phyloP scores from a whole-genome alignment of 2,329 filamentous ascomycete species.

The Claviceps pusilla region DNA sequence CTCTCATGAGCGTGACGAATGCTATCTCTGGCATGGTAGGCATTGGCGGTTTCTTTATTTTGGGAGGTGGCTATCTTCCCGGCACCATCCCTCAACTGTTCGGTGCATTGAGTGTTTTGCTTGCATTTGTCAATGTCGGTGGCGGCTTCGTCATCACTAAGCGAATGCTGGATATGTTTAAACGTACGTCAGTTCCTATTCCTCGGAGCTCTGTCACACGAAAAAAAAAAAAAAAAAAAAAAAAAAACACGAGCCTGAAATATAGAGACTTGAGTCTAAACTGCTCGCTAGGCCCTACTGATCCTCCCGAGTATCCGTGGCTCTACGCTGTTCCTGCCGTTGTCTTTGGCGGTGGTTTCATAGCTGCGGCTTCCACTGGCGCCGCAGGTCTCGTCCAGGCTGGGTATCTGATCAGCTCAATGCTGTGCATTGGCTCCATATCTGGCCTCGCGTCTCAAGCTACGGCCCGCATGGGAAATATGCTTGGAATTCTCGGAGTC shows the following conservation, averaged over 20 bases:
- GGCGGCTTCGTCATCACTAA: conserved; percentile 87
- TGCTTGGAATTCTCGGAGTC: conserved; percentile 76
- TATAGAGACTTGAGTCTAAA: conserved; percentile 7
- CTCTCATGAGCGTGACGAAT: conserved; percentile 85
- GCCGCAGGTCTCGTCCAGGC: conserved; percentile 75
- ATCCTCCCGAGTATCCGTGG: conserved; percentile 80
- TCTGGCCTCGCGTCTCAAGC: conserved; percentile 68
- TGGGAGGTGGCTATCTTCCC: conserved; percentile 67
- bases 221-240: not conserved
- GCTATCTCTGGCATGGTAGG: conserved; percentile 88
- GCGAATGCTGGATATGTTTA: conserved; percentile 87
- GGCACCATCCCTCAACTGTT: conserved; percentile 66
- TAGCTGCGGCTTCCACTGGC: conserved; percentile 66
- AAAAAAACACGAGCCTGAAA: not conserved
- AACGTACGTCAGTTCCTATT: conserved; percentile 30
- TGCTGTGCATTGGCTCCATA: conserved; percentile 74
- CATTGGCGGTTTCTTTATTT: conserved; percentile 73
- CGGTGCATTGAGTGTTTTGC: conserved; percentile 62
- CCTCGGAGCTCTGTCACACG: not conserved
- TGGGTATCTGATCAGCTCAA: conserved; percentile 70
- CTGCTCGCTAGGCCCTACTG: conserved; percentile 45
- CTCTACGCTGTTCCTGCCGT: conserved; percentile 64
- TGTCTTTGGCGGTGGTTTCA: conserved; percentile 65
- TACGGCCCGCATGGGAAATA: conserved; percentile 72
- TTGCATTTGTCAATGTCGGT: conserved; percentile 79